Percentiles rank a stretch among this genome's conserved stretches.
These are phyloP conservation scores for Oryza punctata DNA, from an alignment of 176 grass and related monocot genomes.

Conservation along the genomic window DNA sequence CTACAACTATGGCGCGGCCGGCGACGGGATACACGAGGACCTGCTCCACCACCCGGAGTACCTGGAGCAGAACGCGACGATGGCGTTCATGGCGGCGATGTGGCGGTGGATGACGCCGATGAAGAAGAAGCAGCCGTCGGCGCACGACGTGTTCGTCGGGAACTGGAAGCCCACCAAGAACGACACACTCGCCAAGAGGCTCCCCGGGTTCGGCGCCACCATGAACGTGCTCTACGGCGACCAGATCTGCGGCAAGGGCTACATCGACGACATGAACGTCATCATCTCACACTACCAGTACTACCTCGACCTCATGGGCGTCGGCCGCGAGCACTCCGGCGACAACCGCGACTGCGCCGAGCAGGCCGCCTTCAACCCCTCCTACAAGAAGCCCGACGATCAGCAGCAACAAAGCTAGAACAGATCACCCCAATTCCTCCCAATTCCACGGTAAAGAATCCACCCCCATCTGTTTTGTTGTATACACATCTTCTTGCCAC, in stretches of 20 bases:
- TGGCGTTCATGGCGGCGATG: conserved; percentile 82
- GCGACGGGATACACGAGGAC: conserved; percentile 58
- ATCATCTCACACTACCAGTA: conserved; percentile 92
- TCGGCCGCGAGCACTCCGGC: conserved; percentile 63
- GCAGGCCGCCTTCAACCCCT: conserved; percentile 71
- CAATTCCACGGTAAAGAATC: not conserved
- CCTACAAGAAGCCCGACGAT: conserved; percentile 32
- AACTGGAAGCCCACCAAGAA: conserved; percentile 94
- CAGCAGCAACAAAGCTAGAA: conserved; percentile 45
- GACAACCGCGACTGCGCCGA: conserved; percentile 74
- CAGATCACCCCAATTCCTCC: too few relatives aligned
- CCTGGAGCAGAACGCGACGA: conserved; percentile 85
- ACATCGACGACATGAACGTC: conserved; percentile 67
- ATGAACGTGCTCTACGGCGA: conserved; percentile 89
- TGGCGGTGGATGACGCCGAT: conserved; percentile 98
- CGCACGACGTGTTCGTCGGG: conserved; percentile 76
- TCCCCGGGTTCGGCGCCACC: conserved; percentile 85
- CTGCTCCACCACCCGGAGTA: conserved; percentile 88
- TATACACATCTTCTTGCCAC: not conserved
- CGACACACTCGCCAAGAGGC: conserved; percentile 61
- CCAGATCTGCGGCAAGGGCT: conserved; percentile 71
- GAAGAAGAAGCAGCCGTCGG: conserved; percentile 89
- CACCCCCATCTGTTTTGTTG: too few relatives aligned
- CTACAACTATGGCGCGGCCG: conserved; percentile 74
- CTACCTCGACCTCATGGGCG: conserved; percentile 90